Evolutionary conservation across 345 rosid species (phyloP), one percentile per base, ranked within the genome.

Genomic region (Eucalyptus cladocalyx): DNA sequence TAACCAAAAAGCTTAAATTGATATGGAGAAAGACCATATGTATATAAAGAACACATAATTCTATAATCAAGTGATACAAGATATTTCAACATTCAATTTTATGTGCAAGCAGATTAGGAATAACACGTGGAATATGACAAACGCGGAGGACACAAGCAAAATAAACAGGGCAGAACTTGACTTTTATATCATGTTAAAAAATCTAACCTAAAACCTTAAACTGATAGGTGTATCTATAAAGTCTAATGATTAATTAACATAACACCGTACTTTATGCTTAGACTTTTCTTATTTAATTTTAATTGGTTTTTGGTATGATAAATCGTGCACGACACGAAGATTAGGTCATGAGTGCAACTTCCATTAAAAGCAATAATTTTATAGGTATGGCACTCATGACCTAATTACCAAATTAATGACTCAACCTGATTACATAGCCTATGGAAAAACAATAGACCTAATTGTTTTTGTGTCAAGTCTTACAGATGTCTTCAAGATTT

Each of bases 91-190:
- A 15, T 4, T 2, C 32, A 2, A 16, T 65, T 17, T 65, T n/a
- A n/a, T 16, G 76, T n/a, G 76, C n/a, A 65, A n/a, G 40, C 0
- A 32, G 37, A n/a, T 15, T n/a, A n/a, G 19, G 34, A 62, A 62
- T 30, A 8, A 30, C 34, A 13, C 5, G 0, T 30, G 34, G 8
- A 62, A 13, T n/a, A 14, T 14, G 19, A n/a, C 21, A 8, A n/a
- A 65, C 1, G 2, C 0, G 72, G 5, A 2, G 11, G 3, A 14
- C 9, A n/a, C 32, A 65, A 8, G 3, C 15, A 9, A n/a, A 16
- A 65, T 65, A 65, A 65, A 65, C 5, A 14, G 10, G 37, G 19
- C 19, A 16, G 5, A 65, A 32, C 11, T 16, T 1, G 1, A n/a
- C 3, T 65, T 3, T n/a, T 4, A 65, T 7, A n/a, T 32, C 76